A percentile compares a stretch with the other conserved stretches of the same genome.
Conservation (phyloP, 805 yeast species). For the Teunomyces gatunensis region DNA sequence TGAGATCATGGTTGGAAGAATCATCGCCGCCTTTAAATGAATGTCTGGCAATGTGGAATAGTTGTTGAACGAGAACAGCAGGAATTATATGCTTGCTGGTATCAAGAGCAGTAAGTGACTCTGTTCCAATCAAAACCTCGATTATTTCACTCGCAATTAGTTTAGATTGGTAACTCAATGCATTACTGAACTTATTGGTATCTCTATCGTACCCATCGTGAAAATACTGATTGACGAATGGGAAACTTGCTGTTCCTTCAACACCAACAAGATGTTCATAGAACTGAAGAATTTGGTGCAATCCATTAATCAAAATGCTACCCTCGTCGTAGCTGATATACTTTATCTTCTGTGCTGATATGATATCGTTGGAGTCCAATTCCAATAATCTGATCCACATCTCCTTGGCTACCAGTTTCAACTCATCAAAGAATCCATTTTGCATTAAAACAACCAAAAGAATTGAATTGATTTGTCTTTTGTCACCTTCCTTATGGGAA, state of each 20-base stretch:
- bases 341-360: slow-evolving; percentile 25
- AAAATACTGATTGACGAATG: background rate
- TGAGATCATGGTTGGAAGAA: background rate
- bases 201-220: background rate
- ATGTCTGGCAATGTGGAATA: background rate
- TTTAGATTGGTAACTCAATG: background rate
- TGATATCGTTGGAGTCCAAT: slow-evolving; percentile 12
- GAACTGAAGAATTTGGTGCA: slow-evolving; percentile 42
- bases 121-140: background rate
- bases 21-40: background rate
- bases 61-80: background rate
- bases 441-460: slow-evolving; percentile 51
- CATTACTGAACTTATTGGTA: background rate
- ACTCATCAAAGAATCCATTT: slow-evolving; percentile 41
- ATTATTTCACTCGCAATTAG: background rate
- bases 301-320: slow-evolving; percentile 37
- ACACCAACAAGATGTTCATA: slow-evolving; percentile 43
- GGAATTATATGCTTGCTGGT: background rate
- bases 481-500: slow-evolving; percentile 22
- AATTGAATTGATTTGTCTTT: slow-evolving; percentile 32
- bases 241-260: slow-evolving; percentile 13
- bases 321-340: slow-evolving; percentile 36
- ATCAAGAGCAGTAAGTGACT: background rate
- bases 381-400: slow-evolving; percentile 22
- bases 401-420: slow-evolving; percentile 22